Conservation (phyloP, 2,329 filamentous ascomycete genomes). For the Epichloe aotearoae region DNA sequence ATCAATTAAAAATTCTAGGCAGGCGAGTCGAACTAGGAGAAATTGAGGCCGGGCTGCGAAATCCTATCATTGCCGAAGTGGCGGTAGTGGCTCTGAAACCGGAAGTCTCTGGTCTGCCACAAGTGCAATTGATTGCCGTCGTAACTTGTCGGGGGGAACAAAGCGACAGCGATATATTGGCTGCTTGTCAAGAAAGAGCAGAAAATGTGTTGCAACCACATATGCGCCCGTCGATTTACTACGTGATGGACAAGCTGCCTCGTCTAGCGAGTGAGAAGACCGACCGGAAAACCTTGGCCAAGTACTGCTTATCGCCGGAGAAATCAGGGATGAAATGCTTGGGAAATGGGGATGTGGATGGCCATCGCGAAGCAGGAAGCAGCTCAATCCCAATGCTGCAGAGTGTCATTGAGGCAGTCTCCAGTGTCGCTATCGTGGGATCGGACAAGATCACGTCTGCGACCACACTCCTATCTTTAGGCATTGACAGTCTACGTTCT, state of each 20-base stretch:
- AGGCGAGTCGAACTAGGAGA: conserved; percentile 63
- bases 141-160: not conserved
- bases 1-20: conserved; percentile 63
- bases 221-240: conserved; percentile 45
- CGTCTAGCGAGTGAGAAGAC: conserved; percentile 48
- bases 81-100: not conserved
- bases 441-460: not conserved
- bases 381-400: not conserved
- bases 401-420: not conserved
- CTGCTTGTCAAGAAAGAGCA: not conserved
- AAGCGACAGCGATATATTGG: not conserved
- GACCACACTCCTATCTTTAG: conserved; percentile 3
- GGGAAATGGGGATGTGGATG: too few species aligned
- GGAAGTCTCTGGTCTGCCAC: not conserved
- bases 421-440: not conserved
- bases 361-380: not conserved
- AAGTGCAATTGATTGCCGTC: not conserved
- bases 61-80: not conserved
- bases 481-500: conserved; percentile 22
- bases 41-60: conserved; percentile 33
- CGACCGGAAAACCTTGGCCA: conserved; percentile 29
- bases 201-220: conserved; percentile 37
- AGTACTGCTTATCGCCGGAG: not conserved
- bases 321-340: not conserved
- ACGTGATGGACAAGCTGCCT: conserved; percentile 37